Evolutionary conservation across 192 early-diverging fungal genomes (phyloP).

Genomic region (Spizellomyces punctatus): DNA sequence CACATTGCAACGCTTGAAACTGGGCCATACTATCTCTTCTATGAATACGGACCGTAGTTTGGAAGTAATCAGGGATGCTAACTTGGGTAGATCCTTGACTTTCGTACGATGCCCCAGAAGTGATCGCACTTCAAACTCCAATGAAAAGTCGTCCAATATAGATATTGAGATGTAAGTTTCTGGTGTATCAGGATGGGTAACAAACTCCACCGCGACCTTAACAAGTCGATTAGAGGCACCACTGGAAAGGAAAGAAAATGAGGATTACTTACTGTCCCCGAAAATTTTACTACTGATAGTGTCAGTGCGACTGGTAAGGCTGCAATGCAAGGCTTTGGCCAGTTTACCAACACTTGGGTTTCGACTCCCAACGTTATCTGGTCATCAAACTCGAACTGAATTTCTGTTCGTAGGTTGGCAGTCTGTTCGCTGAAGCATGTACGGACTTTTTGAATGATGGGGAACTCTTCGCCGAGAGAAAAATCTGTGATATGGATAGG

Average conservation of each 20-base stretch:
- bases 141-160: slow-evolving; percentile 51
- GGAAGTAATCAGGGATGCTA: slow-evolving; percentile 81
- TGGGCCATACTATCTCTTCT: slow-evolving; percentile 77
- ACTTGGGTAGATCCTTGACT: slow-evolving; percentile 93
- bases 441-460: slow-evolving; percentile 41
- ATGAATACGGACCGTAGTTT: slow-evolving; percentile 69
- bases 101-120: slow-evolving; percentile 95
- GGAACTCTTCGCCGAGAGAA: slow-evolving; percentile 61
- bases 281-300: slow-evolving; percentile 84
- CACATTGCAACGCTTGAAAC: slow-evolving; percentile 51
- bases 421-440: slow-evolving; percentile 46
- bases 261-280: slow-evolving; percentile 73
- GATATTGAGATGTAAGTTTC: slow-evolving; percentile 52
- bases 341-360: slow-evolving; percentile 91
- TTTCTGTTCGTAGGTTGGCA: slow-evolving; percentile 67
- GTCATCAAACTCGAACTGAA: slow-evolving; percentile 87
- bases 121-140: slow-evolving; percentile 88
- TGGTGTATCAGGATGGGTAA: slow-evolving; percentile 49
- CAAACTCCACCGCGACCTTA: slow-evolving; percentile 57
- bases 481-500: slow-evolving; percentile 62
- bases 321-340: slow-evolving; percentile 87
- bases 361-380: slow-evolving; percentile 92
- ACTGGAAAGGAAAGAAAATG: background rate
- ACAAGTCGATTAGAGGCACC: background rate
- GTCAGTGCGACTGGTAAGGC: slow-evolving; percentile 89